Evolutionary conservation across 176 grass and related monocot genomes (phyloP), one percentile per base, ranked within the genome.

Genomic region (Thalia dealbata): DNA sequence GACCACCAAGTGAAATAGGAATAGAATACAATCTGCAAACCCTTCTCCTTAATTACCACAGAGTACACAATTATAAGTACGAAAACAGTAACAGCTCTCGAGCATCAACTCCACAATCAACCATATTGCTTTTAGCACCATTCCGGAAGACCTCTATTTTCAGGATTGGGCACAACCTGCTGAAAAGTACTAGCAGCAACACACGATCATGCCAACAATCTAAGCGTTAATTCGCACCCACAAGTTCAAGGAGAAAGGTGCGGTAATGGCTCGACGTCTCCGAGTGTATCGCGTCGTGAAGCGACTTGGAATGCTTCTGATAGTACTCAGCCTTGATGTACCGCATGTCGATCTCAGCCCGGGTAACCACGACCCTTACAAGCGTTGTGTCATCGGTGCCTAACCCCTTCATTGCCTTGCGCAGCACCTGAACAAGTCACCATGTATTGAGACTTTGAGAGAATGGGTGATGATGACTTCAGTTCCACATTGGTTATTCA

Each of bases 331-430:
- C 85, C 72, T 99, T 99, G 67, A 99, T 89, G 72, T 99, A 99
- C 44, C 91, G 95, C 95, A 99, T 99, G 51, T 99, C 95, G 66
- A 99, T 95, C 81, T 99, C 95, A 63, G 87, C 76, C 81, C 95
- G 81, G 10, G 95, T 95, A 30, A 91, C 87, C 28, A 95, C 81
- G 16, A 95, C 64, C 85, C 95, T 84, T 74, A 87, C 76, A 69
- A 99, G 85, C 72, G 90, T 85, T 10, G 70, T 80, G 78, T 99
- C 90, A 81, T 95, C 81, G 14, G 90, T 99, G 27, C 95, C 90
- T 44, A 99, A 58, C 46, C 95, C 90, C 84, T 84, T 95, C 95
- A 95, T 99, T 78, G 95, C 61, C 74, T 95, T 99, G n/a, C 81
- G 73, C 72, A 99, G 78, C 23, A 83, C 83, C 95, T 99, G 79